Conservation (phyloP, 345 rosid species). For the Diplotaxis tenuifolia region DNA sequence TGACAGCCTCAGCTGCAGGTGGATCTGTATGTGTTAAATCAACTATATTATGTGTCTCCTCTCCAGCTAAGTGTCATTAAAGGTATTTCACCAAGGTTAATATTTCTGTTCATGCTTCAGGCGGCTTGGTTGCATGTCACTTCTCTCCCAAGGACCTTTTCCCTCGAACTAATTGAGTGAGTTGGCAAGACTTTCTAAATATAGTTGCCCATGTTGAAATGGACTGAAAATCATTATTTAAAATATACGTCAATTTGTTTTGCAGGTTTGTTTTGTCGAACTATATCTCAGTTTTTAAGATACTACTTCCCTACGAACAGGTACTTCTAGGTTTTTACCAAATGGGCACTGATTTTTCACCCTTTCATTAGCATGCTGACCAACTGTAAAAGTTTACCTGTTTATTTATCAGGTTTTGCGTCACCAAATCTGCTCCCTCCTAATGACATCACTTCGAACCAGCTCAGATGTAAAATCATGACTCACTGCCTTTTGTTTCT, state of each 20-base stretch:
- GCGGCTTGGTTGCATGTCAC: slow-evolving; percentile 75
- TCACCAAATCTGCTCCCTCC: slow-evolving; percentile 91
- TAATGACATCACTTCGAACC: slow-evolving; percentile 95
- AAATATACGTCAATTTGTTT: slow-evolving; percentile 22
- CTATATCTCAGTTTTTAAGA: slow-evolving; percentile 78
- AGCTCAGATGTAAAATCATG: slow-evolving; percentile 70
- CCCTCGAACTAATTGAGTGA: slow-evolving; percentile 93
- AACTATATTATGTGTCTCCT: slow-evolving; percentile 22
- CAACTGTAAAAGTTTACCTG: slow-evolving; percentile 36
- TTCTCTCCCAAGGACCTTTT: slow-evolving; percentile 86
- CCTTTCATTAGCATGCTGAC: slow-evolving; percentile 7
- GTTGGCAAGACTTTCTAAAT: slow-evolving; percentile 37
- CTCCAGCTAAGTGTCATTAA: slow-evolving; percentile 5
- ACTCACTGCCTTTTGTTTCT: slow-evolving; percentile 16
- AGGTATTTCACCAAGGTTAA: slow-evolving; percentile 14
- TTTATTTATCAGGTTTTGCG: slow-evolving; percentile 70
- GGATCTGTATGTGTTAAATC: slow-evolving; percentile 96
- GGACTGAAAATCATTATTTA: slow-evolving; percentile 13
- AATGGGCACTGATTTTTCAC: slow-evolving; percentile 1
- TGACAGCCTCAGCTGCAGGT: slow-evolving; percentile 99
- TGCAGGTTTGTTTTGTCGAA: slow-evolving; percentile 89
- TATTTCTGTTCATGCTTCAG: slow-evolving; percentile 44
- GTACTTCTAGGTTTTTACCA: slow-evolving; percentile 39
- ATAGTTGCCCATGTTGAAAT: slow-evolving; percentile 8
- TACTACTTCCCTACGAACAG: slow-evolving; percentile 75